Conservation (phyloP, 2,329 filamentous ascomycete genomes). For the Neonectria magnoliae region DNA sequence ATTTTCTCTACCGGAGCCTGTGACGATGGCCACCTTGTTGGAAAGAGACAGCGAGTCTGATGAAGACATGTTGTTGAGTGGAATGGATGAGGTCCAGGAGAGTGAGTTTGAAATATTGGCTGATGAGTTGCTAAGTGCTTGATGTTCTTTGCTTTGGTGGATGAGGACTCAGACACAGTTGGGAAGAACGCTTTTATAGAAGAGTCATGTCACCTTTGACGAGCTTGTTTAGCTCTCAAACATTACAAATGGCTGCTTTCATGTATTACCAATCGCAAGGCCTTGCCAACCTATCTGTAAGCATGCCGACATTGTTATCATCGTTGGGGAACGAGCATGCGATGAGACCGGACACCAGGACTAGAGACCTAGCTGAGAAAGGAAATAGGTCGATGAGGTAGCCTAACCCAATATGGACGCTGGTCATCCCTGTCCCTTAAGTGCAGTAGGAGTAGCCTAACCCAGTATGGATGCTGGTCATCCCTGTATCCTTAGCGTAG, state of each 20-base stretch:
- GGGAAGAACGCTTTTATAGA: too few species aligned
- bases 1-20: conserved; percentile 53
- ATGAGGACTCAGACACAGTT: too few species aligned
- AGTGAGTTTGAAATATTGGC: neutral
- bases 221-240: too few species aligned
- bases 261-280: too few species aligned
- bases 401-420: conserved; percentile 2
- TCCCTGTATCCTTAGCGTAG: too few species aligned
- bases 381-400: neutral
- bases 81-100: neutral
- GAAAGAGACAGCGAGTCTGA: conserved; percentile 42
- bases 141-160: neutral
- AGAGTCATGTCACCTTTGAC: too few species aligned
- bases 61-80: neutral
- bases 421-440: conserved; percentile 3
- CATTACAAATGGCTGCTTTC: too few species aligned
- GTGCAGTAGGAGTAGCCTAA: too few species aligned
- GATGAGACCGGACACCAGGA: neutral
- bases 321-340: neutral
- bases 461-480: too few species aligned
- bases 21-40: conserved; percentile 53
- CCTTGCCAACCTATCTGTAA: too few species aligned
- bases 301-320: too few species aligned
- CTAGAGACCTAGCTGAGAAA: neutral
- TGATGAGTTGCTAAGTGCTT: neutral